Evolutionary conservation across 345 rosid species (phyloP).

Genomic region (Hibiscus trionum): DNA sequence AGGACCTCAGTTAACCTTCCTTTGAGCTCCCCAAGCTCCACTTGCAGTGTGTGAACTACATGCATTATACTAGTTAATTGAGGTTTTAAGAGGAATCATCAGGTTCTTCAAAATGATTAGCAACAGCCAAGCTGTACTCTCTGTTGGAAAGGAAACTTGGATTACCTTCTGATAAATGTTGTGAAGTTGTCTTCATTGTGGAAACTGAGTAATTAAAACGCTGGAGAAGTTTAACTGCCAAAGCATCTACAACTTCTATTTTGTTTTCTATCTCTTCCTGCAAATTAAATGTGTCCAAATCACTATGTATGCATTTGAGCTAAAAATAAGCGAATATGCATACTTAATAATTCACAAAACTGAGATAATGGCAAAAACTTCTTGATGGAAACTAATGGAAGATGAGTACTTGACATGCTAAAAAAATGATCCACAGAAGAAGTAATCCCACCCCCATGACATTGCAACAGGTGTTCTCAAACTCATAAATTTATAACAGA

Average conservation of each 20-base stretch:
- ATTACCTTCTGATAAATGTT: conserved; percentile 80
- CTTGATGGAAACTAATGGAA: neutral
- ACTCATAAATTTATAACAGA: neutral
- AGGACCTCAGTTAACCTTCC: conserved; percentile 86
- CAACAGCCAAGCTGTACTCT: neutral
- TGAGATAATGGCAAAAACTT: neutral
- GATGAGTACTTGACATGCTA: neutral
- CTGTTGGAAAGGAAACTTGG: neutral
- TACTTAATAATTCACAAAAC: neutral
- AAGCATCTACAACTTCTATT: conserved; percentile 89
- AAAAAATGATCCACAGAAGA: neutral
- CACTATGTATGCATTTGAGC: neutral
- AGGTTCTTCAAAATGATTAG: neutral
- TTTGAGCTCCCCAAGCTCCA: conserved; percentile 85
- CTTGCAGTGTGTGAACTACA: conserved; percentile 77
- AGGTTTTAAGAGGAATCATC: neutral
- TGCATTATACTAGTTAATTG: conserved; percentile 6
- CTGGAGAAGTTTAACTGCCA: conserved; percentile 79
- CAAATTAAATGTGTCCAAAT: conserved; percentile 13
- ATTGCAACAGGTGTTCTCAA: neutral
- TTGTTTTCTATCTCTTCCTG: conserved; percentile 91
- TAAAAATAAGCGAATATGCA: neutral
- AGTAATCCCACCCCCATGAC: neutral
- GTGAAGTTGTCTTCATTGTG: conserved; percentile 66
- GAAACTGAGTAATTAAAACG: conserved; percentile 68